A percentile compares a stretch with the other conserved stretches of the same genome.
phyloP scores from a whole-genome alignment of 129 eudicot genomes.

The carrot (Daucus carota) region DNA sequence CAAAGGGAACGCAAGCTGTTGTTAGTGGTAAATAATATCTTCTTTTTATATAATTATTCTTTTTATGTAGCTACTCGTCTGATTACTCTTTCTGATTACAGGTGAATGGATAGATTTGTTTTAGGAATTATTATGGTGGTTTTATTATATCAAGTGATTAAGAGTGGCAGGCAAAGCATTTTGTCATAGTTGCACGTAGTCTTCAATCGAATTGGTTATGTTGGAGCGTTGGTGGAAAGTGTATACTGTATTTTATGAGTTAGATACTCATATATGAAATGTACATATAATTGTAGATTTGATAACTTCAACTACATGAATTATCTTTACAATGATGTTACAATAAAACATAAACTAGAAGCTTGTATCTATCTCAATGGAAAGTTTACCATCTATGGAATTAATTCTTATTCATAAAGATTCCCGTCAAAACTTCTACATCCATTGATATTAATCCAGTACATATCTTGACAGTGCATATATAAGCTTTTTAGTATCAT shows the following conservation, averaged over 20 bases:
- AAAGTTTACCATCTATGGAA: not conserved
- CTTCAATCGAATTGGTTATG: too few relatives aligned
- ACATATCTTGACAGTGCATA: not conserved
- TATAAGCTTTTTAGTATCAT: not conserved
- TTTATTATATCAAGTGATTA: not conserved
- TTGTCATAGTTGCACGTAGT: not conserved
- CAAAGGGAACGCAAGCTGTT: slow-evolving; percentile 34
- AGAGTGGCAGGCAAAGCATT: not conserved
- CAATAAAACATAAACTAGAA: not conserved
- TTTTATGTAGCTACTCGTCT: too few relatives aligned
- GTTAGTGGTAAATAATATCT: slow-evolving; percentile 35
- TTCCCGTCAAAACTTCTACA: not conserved
- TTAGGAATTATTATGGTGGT: not conserved
- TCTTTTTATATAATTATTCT: not conserved
- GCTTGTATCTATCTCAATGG: not conserved
- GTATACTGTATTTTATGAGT: not conserved
- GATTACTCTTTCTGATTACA: not conserved
- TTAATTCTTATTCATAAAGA: not conserved
- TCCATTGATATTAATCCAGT: not conserved
- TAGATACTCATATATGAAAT: not conserved
- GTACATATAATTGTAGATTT: not conserved
- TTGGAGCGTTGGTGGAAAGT: not conserved
- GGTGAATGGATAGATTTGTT: not conserved
- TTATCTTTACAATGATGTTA: not conserved
- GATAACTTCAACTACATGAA: not conserved